Evolutionary conservation across 169 alveolate species (phyloP), one percentile per base, ranked within the genome.

Genomic region (Eimeria falciformis): DNA sequence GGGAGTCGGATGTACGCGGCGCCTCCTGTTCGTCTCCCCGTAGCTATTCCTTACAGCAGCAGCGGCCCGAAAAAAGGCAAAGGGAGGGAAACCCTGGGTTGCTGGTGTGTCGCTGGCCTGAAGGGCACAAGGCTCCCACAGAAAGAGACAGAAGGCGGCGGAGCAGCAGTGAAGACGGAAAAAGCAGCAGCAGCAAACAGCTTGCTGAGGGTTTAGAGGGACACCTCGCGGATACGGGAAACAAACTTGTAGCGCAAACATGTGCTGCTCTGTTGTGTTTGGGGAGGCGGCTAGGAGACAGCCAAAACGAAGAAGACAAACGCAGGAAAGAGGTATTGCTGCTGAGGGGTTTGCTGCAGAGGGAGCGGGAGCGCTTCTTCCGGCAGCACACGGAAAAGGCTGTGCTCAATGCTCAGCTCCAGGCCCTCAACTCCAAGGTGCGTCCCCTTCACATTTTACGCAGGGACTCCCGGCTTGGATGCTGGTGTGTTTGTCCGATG

Each of bases 21-120:
- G 62, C 7, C 62, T 14, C 62, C 14, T 7, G 62, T n/a, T n/a
- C n/a, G n/a, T n/a, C n/a, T n/a, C n/a, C n/a, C n/a, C n/a, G n/a
- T n/a, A n/a, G n/a, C n/a, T n/a, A n/a, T n/a, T n/a, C n/a, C n/a
- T 29, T 18, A 29, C 73, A 62, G 73, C n/a, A 62, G 73, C 73
- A 62, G 37, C 73, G 37, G 73, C 73, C 12, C 37, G 25, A 62
- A 29, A 12, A 62, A 62, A 62, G 33, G 11, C 86, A 77, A 12
- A 23, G 5, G 25, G 69, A 77, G 86, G n/a, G n/a, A n/a, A 50
- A 14, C 62, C n/a, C 62, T 14, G n/a, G n/a, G 7, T 14, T 50
- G 7, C 62, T 50, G 14, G 37, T 25, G 6, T 45, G 85, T 40
- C 65, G 85, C 66, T 75, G 65, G 85, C 85, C 85, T 25, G 12